Conservation (phyloP, 2,329 filamentous ascomycete species). For the Ophiobolus disseminans region DNA sequence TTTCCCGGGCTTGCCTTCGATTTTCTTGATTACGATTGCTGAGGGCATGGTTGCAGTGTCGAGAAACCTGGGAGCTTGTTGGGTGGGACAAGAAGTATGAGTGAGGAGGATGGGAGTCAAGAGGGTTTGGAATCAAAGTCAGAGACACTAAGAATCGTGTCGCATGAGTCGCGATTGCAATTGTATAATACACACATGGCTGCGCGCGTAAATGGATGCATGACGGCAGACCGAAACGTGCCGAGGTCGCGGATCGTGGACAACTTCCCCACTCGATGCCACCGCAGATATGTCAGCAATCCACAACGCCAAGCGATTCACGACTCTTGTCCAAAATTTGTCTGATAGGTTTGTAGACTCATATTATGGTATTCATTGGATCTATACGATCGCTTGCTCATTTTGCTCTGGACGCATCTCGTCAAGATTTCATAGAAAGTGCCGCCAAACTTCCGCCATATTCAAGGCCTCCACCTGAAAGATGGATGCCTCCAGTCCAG, state of each 20-base stretch:
- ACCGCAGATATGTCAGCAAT: neutral
- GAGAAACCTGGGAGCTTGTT: neutral
- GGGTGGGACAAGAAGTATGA: neutral
- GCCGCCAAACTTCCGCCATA: neutral
- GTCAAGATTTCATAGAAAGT: neutral
- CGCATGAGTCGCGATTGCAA: neutral
- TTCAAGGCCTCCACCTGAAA: slow-evolving; percentile 65
- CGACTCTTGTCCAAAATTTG: neutral
- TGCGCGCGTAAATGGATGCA: slow-evolving; percentile 12
- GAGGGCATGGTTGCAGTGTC: slow-evolving; percentile 53
- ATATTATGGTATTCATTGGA: neutral
- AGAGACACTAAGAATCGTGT: neutral
- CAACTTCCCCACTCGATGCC: slow-evolving; percentile 3
- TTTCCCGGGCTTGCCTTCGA: slow-evolving; percentile 83
- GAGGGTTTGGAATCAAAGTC: neutral
- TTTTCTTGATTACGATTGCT: slow-evolving; percentile 69
- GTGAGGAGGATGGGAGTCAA: neutral
- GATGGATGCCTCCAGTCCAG: slow-evolving; percentile 62
- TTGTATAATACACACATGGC: neutral
- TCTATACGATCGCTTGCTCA: no score
- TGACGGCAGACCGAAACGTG: slow-evolving; percentile 15
- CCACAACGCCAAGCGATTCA: neutral
- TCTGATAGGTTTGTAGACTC: neutral
- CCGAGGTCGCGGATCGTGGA: slow-evolving; percentile 15
- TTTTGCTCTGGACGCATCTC: no score